phyloP scores from a whole-genome alignment of 2,329 filamentous ascomycete species.

The Rachicladosporium sp. region DNA sequence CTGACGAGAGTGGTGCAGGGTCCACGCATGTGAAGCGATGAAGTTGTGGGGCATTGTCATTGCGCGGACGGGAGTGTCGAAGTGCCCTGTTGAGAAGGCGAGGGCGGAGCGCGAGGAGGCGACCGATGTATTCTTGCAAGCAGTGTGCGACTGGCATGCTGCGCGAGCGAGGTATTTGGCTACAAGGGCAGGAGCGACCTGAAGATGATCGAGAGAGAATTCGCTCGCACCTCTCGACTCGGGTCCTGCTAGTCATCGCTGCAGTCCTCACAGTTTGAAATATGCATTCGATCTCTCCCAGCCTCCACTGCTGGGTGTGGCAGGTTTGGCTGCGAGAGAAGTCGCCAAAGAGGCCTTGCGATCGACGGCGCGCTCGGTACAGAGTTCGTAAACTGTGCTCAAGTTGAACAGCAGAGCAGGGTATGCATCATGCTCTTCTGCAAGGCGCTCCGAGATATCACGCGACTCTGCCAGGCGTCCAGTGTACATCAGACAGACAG shows the following conservation, averaged over 20 bases:
- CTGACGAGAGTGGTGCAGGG: too few species aligned
- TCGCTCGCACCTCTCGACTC: neutral
- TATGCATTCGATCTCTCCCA: constrained; percentile 20
- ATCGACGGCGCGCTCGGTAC: constrained; percentile 60
- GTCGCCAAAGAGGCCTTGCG: constrained; percentile 57
- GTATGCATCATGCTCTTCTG: constrained; percentile 53
- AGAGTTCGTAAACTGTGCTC: constrained; percentile 82
- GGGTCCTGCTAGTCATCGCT: neutral
- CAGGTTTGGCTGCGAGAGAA: constrained; percentile 12
- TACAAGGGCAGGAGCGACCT: too few species aligned
- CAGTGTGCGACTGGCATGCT: too few species aligned
- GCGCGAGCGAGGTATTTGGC: too few species aligned
- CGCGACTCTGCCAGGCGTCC: constrained; percentile 64
- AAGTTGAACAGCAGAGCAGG: constrained; percentile 80
- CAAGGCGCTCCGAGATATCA: constrained; percentile 51
- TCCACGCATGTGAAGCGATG: neutral
- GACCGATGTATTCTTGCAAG: too few species aligned
- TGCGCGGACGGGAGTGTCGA: neutral
- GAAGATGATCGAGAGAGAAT: too few species aligned
- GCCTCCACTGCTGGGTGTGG: constrained; percentile 12
- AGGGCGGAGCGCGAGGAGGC: neutral
- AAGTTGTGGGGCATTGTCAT: constrained; percentile 2
- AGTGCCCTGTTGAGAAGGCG: constrained; percentile 3
- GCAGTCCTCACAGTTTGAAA: constrained; percentile 18
- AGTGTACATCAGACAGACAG: constrained; percentile 72